phyloP scores from a whole-genome alignment of 2,329 filamentous ascomycete species.

The Botrytis hyacinthi region DNA sequence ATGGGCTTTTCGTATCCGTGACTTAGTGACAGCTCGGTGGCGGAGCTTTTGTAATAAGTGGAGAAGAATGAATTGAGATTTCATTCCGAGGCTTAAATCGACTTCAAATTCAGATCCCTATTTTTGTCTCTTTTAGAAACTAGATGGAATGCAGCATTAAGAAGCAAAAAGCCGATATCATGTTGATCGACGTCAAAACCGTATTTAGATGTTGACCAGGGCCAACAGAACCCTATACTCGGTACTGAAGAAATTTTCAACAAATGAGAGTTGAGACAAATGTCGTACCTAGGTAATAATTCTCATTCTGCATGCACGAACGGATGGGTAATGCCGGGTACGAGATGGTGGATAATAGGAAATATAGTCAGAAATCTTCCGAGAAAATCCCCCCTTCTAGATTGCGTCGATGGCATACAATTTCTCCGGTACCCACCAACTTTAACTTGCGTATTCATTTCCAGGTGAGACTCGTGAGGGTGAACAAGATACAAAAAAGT shows the following conservation, averaged over 20 bases:
- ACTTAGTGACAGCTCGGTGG: not conserved
- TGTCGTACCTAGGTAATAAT: not conserved
- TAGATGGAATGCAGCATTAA: too few relatives aligned
- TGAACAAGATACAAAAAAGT: constrained; percentile 13
- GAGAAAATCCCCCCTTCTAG: not conserved
- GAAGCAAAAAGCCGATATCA: not conserved
- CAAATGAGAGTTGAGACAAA: not conserved
- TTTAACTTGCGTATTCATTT: not conserved
- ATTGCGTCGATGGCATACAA: not conserved
- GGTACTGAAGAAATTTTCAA: not conserved
- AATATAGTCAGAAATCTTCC: not conserved
- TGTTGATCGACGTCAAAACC: not conserved
- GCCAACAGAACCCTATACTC: not conserved
- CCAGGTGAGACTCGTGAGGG: not conserved
- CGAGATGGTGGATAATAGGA: not conserved
- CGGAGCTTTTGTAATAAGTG: not conserved
- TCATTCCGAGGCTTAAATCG: not conserved
- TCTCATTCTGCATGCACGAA: not conserved
- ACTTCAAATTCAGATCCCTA: not conserved
- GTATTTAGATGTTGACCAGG: not conserved
- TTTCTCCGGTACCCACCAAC: not conserved
- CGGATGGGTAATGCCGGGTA: not conserved
- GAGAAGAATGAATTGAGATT: not conserved
- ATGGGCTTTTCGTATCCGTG: constrained; percentile 6
- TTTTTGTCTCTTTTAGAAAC: not conserved